Evolutionary conservation across 169 alveolate species (phyloP), one percentile per base, ranked within the genome.

Genomic region (Cryptosporidium andersoni): DNA sequence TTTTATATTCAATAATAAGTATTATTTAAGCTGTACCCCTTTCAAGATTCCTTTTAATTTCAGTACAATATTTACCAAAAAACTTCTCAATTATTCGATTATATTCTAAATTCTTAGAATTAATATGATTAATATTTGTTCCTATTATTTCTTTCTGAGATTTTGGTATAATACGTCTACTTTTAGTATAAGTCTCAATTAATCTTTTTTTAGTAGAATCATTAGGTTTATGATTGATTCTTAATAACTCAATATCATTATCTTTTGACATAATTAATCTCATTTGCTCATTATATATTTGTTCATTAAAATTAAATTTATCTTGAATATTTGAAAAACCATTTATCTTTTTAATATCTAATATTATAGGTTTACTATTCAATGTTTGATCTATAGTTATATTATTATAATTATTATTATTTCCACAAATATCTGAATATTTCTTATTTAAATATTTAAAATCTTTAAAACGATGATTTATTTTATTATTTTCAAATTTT

Each of bases 201-300:
- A 74, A n/a, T 42, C 47, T 34, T n/a, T 58, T 42, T 58, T 74
- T 74, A 37, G 55, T 68, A 2, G 55, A 42, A 1, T 36, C 74
- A 6, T 66, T 11, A 4, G 85, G 74, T 2, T 43, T 16, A 55
- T 74, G 85, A 11, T 64, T 45, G 4, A 68, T 74, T 25, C 85
- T 56, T 16, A 74, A 36, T 9, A n/a, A 56, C 7, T 74, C 85
- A 39, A 58, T 47, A 45, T 14, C 51, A 9, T 55, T 68, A 47
- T 66, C 74, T 7, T 58, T 58, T 14, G 14, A 36, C 7, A 25
- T 74, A 42, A 74, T 25, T 39, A 47, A 58, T 9, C 3, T 55
- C 74, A 74, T 74, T 60, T 74, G 85, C 6, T 74, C 65, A 4
- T 74, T 47, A 60, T 74, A 74, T 25, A 40, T 74, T 43, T 74